Base-by-base conservation (phyloP, 2,329 filamentous ascomycete species). In the Moelleriella libera region DNA sequence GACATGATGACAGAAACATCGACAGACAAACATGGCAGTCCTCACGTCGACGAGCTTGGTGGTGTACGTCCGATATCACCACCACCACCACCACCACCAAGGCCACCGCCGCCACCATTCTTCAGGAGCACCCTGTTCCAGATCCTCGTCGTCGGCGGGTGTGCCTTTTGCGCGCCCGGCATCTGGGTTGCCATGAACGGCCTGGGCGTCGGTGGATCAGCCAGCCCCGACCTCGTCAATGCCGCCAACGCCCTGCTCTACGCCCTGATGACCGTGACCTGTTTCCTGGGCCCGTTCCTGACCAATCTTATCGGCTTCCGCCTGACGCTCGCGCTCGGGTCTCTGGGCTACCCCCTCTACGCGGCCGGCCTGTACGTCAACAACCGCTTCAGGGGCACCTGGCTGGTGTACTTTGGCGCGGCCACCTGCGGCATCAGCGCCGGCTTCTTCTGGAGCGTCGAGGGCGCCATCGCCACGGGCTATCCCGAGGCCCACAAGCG, bases 211-310 rank as follows among this genome's bases (percentile, higher is more conserved):
- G 44, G 44, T 30, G 44, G 44, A n/a, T 21, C 44, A 14, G 31
- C 39, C 21, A 29, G 30, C 9, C 44, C 44, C 30, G 34, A 21
- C n/a, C 44, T 45, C 7, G 34, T 45, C 45, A 74, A 74, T 47
- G 70, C 69, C 0, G 71, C 69, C n/a, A 75, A 74, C 50, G 65
- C 68, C 1, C 56, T 75, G 3, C 65, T 72, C 6, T 75, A 72
- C 43, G 68, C 62, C 1, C 53, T 71, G 7, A 61, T 71, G 60
- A 65, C 64, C 4, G 58, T 72, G 43, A 58, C 71, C n/a, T 74
- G 70, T 48, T 53, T 73, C 2, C 66, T 73, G 45, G 68, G 68
- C 28, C 69, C 66, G 0, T 68, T 68, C 0, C 65, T 74, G 45
- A 66, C 70, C 9, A 74, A 73, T 50, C 64, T 67, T 0, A 70